Evolutionary conservation across 179 eudicot genomes (phyloP).

Genomic region (Spergularia azorica): DNA sequence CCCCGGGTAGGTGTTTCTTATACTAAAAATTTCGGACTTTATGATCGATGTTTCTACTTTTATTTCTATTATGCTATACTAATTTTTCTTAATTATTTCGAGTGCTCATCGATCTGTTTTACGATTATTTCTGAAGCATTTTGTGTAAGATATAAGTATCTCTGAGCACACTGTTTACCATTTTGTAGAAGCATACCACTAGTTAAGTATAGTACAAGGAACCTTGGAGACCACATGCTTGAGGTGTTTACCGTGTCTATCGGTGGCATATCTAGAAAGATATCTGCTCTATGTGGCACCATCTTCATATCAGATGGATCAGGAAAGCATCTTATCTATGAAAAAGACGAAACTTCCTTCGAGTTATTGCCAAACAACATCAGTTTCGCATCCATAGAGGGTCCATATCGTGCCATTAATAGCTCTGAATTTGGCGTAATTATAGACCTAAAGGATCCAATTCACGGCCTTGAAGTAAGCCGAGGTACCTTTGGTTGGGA

Average conservation of each 20-base stretch:
- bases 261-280: neutral
- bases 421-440: neutral
- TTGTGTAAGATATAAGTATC: too few relatives aligned
- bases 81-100: too few relatives aligned
- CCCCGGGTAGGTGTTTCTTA: too few relatives aligned
- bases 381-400: neutral
- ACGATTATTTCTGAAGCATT: too few relatives aligned
- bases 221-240: neutral
- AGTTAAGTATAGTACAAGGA: neutral
- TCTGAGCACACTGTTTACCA: neutral
- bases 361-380: slow-evolving; percentile 3
- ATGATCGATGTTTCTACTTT: too few relatives aligned
- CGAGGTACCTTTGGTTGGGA: neutral
- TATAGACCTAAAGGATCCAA: slow-evolving; percentile 12
- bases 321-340: neutral
- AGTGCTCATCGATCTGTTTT: too few relatives aligned
- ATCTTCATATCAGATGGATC: neutral
- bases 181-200: too few relatives aligned
- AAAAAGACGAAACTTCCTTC: slow-evolving; percentile 5
- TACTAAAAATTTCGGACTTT: too few relatives aligned
- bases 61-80: too few relatives aligned
- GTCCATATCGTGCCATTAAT: neutral
- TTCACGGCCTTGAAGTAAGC: slow-evolving; percentile 11
- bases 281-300: neutral
- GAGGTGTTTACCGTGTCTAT: slow-evolving; percentile 7